Evolutionary conservation across 2,329 filamentous ascomycete genomes (phyloP).

Genomic region (Dothideomycetes sp.): DNA sequence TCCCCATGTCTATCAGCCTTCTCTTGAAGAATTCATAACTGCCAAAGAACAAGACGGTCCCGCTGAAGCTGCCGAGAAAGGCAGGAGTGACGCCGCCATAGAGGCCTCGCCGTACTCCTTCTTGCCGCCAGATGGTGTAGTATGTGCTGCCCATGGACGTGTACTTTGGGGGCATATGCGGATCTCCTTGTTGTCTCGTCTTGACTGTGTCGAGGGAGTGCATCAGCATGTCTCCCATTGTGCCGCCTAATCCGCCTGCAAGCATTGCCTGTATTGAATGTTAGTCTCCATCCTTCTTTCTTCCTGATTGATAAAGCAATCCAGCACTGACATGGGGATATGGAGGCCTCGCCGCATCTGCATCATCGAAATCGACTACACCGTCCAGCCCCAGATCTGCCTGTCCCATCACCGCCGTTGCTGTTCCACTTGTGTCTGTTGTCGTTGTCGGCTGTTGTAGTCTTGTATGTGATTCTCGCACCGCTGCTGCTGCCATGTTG

Average conservation of each 20-base stretch:
- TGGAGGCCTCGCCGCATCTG: conserved; percentile 32
- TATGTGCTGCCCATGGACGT: conserved; percentile 83
- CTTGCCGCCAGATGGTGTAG: conserved; percentile 83
- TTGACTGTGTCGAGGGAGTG: conserved; percentile 98
- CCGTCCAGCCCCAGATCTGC: not conserved
- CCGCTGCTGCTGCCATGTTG: not conserved
- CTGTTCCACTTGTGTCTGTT: conserved; percentile 4
- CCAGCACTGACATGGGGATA: conserved; percentile 38
- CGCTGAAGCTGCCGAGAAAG: conserved; percentile 82
- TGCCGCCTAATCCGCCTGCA: conserved; percentile 84
- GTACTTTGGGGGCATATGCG: conserved; percentile 86
- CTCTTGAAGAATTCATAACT: conserved; percentile 94
- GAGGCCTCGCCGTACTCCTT: conserved; percentile 73
- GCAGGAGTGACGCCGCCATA: conserved; percentile 93
- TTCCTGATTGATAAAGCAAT: no score
- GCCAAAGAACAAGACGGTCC: conserved; percentile 91
- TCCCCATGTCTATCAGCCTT: conserved; percentile 69
- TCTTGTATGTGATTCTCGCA: not conserved
- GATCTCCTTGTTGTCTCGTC: conserved; percentile 93
- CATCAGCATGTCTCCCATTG: conserved; percentile 94
- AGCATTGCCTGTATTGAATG: conserved; percentile 74
- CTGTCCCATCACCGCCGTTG: not conserved
- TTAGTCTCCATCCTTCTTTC: no score
- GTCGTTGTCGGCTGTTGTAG: conserved; percentile 5
- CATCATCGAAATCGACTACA: conserved; percentile 12